Evolutionary conservation across 202 grass and related monocot species (phyloP).

Genomic region (Eragrostis tef): DNA sequence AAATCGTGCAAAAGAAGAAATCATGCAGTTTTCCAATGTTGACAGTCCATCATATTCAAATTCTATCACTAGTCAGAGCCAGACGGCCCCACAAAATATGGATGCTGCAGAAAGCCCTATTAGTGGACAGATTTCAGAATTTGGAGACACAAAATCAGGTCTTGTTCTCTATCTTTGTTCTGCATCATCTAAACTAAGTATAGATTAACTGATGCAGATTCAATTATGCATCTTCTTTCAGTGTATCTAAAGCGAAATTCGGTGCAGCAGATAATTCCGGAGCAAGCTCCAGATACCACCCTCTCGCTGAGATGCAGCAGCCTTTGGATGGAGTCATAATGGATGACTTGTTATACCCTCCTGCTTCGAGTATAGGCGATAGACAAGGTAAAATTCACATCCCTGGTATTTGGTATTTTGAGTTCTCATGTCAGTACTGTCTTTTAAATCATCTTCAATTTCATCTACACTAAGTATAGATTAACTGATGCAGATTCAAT

Average conservation of each 20-base stretch:
- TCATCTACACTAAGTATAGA: constrained; percentile 48
- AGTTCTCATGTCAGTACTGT: constrained; percentile 17
- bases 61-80: constrained; percentile 81
- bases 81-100: constrained; percentile 72
- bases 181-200: constrained; percentile 65
- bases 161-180: constrained; percentile 63
- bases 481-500: constrained; percentile 74
- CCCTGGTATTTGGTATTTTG: constrained; percentile 28
- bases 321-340: constrained; percentile 81
- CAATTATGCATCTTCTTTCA: constrained; percentile 62
- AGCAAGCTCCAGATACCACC: constrained; percentile 94
- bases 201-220: constrained; percentile 55
- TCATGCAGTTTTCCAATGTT: constrained; percentile 54
- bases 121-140: constrained; percentile 90
- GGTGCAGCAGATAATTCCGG: constrained; percentile 86
- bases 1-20: constrained; percentile 74
- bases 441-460: constrained; percentile 29
- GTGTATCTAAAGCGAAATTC: constrained; percentile 92
- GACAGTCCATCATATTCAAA: constrained; percentile 88
- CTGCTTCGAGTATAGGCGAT: constrained; percentile 43
- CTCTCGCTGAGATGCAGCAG: constrained; percentile 93
- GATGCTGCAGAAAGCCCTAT: constrained; percentile 83
- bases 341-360: constrained; percentile 52
- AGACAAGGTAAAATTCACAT: constrained; percentile 47
- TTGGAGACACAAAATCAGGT: constrained; percentile 99